A percentile compares a stretch with the other conserved stretches of the same genome.
phyloP scores from a whole-genome alignment of 2,329 filamentous ascomycete genomes.

The Cladophialophora immunda region DNA sequence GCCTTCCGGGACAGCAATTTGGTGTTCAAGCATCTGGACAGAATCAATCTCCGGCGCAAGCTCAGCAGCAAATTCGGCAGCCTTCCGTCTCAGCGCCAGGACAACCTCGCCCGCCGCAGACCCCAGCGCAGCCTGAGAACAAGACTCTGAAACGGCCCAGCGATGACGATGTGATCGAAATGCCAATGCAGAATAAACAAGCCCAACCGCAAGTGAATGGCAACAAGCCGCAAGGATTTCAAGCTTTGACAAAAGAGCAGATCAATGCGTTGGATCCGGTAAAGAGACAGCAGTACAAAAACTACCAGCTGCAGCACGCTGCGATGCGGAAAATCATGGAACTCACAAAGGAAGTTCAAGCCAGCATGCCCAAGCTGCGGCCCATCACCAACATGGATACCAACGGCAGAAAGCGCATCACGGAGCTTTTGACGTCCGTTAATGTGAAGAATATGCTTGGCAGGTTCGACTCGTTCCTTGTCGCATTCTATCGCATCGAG shows the following conservation, averaged over 20 bases:
- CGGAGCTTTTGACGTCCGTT: conserved; percentile 46
- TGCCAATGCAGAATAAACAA: conserved; percentile 27
- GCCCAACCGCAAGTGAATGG: conserved; percentile 20
- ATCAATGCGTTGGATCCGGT: conserved; percentile 50
- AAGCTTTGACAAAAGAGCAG: conserved; percentile 37
- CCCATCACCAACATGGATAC: conserved; percentile 49
- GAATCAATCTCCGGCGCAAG: conserved; percentile 21
- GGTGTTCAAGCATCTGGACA: conserved; percentile 21
- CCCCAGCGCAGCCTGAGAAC: conserved; percentile 44
- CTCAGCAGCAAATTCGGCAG: conserved; percentile 27
- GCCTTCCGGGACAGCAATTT: conserved; percentile 27
- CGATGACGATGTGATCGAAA: conserved; percentile 57
- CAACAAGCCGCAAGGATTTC: conserved; percentile 18
- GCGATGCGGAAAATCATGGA: conserved; percentile 51
- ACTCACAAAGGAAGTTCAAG: conserved; percentile 50
- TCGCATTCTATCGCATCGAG: conserved; percentile 50
- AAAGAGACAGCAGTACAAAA: conserved; percentile 50
- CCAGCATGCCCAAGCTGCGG: conserved; percentile 45
- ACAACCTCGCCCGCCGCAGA: conserved; percentile 29
- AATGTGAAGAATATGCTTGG: conserved; percentile 54
- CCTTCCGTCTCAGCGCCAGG: conserved; percentile 28
- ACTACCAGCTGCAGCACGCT: conserved; percentile 42
- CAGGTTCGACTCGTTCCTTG: conserved; percentile 53
- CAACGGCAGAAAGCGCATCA: conserved; percentile 32
- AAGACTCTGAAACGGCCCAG: conserved; percentile 56